Evolutionary conservation across 139 green algal species (phyloP), one percentile per base, ranked within the genome.

Genomic region (Zygnema circumcarinatum): DNA sequence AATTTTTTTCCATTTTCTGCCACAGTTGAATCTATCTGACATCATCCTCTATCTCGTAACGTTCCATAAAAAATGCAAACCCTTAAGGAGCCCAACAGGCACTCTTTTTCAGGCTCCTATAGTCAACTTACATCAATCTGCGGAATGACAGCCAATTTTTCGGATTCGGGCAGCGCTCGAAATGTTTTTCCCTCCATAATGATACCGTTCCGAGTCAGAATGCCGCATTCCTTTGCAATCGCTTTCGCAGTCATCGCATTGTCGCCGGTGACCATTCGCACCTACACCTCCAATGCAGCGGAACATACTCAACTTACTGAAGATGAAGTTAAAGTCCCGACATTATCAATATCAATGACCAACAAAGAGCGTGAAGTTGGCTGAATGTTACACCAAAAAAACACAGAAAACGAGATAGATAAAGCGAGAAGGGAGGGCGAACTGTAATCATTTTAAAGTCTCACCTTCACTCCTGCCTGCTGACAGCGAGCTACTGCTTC

Each of bases 191-290:
- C 96, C 88, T 98, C 96, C 87, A 99, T 92, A 0, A 94, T 95
- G 0, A 96, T 79, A 47, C 91, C 93, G 42, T 88, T 84, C 7
- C 89, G 93, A 0, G 92, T 94, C 25, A 98, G 92, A 83, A 99
- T 98, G 89, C 95, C 95, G 91, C 96, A 98, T 92, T 99, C 97
- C 39, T 92, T 92, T 0, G 96, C 97, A 33, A 99, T 99, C 92
- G 98, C 96, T 74, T 93, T 90, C 1, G 97, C 97, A 1, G 97
- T 99, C 91, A 98, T 90, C 38, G 98, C 95, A 93, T 99, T 98
- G 93, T 99, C 97, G 29, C 97, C 96, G 11, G 96, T 99, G n/a
- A 99, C 96, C 96, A 99, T 98, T 36, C 83, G 40, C 41, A 99
- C n/a, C n/a, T n/a, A n/a, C n/a, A n/a, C n/a, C n/a, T n/a, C n/a